Evolutionary conservation across 2,329 filamentous ascomycete genomes (phyloP), one percentile per base, ranked within the genome.

Genomic region (Cryphonectria carpinicola): DNA sequence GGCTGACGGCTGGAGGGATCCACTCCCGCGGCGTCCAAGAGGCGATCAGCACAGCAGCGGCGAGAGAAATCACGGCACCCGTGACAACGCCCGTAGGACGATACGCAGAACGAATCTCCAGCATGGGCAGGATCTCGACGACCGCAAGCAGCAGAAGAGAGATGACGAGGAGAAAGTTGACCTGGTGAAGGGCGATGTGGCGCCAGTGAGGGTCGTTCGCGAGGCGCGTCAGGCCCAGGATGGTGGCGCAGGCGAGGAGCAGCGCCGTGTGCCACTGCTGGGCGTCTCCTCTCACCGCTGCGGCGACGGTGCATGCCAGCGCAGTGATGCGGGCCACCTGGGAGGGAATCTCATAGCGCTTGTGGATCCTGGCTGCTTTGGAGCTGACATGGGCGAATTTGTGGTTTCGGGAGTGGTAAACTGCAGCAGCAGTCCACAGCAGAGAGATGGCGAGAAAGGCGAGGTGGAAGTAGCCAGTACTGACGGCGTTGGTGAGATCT

Each of bases 11-110:
- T 4, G 85, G 82, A 22, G 84, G 84, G 3, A 82, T 73, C 86
- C 86, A 87, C 76, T 85, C 83, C 70, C 85, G 81, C 0, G 85
- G 86, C 1, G 86, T 86, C 61, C 78, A 72, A 46, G 83, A 71
- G 68, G 86, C 84, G 49, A 85, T 70, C 61, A 80, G 63, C 46
- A 82, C 77, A 37, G 82, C 79, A 39, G 78, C 78, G 6, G 77
- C 76, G 41, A 86, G 76, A 32, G 80, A 79, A 1, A 77, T 72
- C 41, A 84, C 75, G 54, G 79, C 79, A 49, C 79, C 80, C 19
- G 70, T 22, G 22, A 81, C 74, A 62, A 82, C 73, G 56, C 78
- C 76, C 25, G 76, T 69, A 60, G 78, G 78, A 35, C 74, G 22
- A 69, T 74, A 28, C 25, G 70, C 32, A 49, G 71, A 41, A 77